Base-by-base conservation (phyloP, 108 stramenopile genomes). In the Craspedostauros australis region DNA sequence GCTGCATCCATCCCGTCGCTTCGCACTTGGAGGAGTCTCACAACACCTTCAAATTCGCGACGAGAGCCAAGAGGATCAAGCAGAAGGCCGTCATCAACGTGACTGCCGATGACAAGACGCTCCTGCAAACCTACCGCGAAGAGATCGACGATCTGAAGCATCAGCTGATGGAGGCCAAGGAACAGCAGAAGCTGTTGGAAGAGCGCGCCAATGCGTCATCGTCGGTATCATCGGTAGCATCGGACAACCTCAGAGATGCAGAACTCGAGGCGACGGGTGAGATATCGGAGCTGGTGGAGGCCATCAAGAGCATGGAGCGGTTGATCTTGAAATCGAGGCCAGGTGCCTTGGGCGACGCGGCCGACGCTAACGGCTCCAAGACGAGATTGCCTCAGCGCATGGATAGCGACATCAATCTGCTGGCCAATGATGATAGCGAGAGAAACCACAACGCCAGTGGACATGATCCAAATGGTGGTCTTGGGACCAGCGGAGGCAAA, bases 41-140 rank as follows among this genome's bases (percentile, higher is more conserved):
- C 73, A 86, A 86, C 39, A 97, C 96, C 3, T 69, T 95, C 38
- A 92, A 95, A 50, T 97, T 97, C 60, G 96, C 86, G 4, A 74
- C 70, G 37, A 79, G 94, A 14, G 96, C 96, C 39, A 95, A 94
- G 61, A 70, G 57, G 30, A 91, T 97, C 60, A 70, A 84, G 40
- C 94, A 97, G 60, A 79, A 87, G 46, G 93, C 86, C 7, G 62
- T 60, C 5, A 68, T 92, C 16, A 81, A 77, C 25, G 80, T 81
- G 50, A 66, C 76, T 8, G 57, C 62, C 5, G 77, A 83, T 34
- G 86, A 92, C 50, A 77, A 73, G 40, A 92, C 84, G n/a, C 47
- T 92, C 54, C 57, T 92, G 25, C 71, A 82, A 54, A 73, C 70
- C 24, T 92, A 92, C 55, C 41, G 76, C 20, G 79, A 82, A 48